These are phyloP conservation scores for Taphrina betulina DNA, from an alignment of 1,139 yeast species.

Conservation along the genomic window DNA sequence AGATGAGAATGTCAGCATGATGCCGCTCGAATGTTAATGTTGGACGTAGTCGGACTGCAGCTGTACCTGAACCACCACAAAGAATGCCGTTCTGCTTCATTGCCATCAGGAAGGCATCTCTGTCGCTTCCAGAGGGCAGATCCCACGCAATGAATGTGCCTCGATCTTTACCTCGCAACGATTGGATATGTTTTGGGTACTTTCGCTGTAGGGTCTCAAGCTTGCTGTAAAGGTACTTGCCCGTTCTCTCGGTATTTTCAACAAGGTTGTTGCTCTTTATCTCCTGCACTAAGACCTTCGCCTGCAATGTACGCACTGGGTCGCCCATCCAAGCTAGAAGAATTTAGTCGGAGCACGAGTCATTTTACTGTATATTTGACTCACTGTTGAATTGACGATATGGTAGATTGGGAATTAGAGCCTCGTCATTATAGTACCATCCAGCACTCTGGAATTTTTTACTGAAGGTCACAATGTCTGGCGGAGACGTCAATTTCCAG, in stretches of 20 bases:
- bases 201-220: conserved; percentile 54
- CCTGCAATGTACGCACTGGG: conserved; percentile 72
- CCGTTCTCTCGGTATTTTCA: conserved; percentile 57
- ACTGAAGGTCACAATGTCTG: conserved; percentile 80
- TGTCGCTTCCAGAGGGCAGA: conserved; percentile 52
- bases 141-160: conserved; percentile 84
- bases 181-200: conserved; percentile 52
- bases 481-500: conserved; percentile 67
- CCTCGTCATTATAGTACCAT: conserved; percentile 70
- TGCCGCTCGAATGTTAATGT: conserved; percentile 69
- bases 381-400: too few relatives aligned
- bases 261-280: conserved; percentile 60
- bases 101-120: conserved; percentile 59
- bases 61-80: conserved; percentile 78
- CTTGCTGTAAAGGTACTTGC: conserved; percentile 58
- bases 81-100: conserved; percentile 66
- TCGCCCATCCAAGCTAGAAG: conserved; percentile 92
- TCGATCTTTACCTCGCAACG: conserved; percentile 70
- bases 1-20: conserved; percentile 67
- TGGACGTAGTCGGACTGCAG: conserved; percentile 74
- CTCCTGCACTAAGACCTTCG: conserved; percentile 68
- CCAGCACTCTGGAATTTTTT: conserved; percentile 87
- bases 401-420: conserved; percentile 65
- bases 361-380: too few relatives aligned
- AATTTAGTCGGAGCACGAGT: too few relatives aligned